Evolutionary conservation across 1,284 basidiomycete species (phyloP).

Genomic region (Puccinia horiana): DNA sequence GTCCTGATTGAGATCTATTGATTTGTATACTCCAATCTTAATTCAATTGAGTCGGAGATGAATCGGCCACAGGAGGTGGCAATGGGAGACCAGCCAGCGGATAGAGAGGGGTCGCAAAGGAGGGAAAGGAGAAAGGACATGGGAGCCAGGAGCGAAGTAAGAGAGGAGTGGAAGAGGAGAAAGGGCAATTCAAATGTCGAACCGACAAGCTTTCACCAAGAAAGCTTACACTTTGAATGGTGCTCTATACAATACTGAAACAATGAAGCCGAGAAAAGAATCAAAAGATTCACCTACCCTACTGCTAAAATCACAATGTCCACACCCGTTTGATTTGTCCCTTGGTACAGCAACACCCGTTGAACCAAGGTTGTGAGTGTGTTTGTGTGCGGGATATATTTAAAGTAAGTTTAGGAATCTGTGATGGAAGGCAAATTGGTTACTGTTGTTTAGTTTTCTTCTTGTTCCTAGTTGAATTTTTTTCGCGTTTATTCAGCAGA

Average conservation of each 20-base stretch:
- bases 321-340: neutral
- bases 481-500: conserved; percentile 4
- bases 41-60: conserved; percentile 33
- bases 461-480: conserved; percentile 8
- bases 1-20: conserved; percentile 25
- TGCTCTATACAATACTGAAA: conserved; percentile 8
- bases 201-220: conserved; percentile 20
- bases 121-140: neutral
- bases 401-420: conserved; percentile 26
- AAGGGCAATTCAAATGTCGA: neutral
- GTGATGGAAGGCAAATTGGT: conserved; percentile 17
- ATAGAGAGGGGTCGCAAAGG: conserved; percentile 33
- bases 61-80: conserved; percentile 27
- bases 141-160: conserved; percentile 21
- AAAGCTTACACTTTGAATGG: neutral
- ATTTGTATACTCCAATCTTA: conserved; percentile 25
- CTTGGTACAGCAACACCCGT: neutral
- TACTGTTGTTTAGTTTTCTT: conserved; percentile 23
- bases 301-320: neutral
- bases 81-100: neutral
- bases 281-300: neutral
- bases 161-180: neutral
- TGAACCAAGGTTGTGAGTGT: neutral
- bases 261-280: neutral
- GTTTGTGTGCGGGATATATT: conserved; percentile 11